These are phyloP conservation scores for Perkinsela sp. DNA, from an alignment of 208 protist genomes.

Conservation along the genomic window DNA sequence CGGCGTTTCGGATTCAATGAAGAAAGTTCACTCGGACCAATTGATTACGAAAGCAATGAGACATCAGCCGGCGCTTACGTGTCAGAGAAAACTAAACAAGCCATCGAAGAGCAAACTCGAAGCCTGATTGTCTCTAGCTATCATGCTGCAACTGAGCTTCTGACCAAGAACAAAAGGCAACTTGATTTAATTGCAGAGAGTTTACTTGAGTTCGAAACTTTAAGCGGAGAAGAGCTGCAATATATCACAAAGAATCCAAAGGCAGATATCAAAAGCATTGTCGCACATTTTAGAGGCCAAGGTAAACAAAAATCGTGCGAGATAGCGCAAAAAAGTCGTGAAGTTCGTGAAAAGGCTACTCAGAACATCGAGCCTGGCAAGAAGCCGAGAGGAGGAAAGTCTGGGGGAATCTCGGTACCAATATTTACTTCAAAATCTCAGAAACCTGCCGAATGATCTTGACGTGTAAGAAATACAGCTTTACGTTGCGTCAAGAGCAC, in stretches of 20 bases:
- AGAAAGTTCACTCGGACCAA: slow-evolving; percentile 20
- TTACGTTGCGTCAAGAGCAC: too few relatives aligned
- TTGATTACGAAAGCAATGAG: slow-evolving; percentile 42
- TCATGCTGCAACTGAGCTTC: slow-evolving; percentile 23
- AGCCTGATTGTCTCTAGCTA: slow-evolving; percentile 32
- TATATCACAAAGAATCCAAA: slow-evolving; percentile 15
- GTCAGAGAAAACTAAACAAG: slow-evolving; percentile 52
- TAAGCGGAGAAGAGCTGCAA: slow-evolving; percentile 35
- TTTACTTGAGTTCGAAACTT: slow-evolving; percentile 48
- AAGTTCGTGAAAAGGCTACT: background rate
- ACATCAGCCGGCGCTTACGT: slow-evolving; percentile 51
- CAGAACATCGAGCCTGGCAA: background rate
- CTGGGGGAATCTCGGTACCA: background rate
- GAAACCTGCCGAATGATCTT: background rate
- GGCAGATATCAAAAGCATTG: background rate
- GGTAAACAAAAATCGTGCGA: background rate
- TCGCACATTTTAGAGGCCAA: background rate
- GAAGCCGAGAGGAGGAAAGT: background rate
- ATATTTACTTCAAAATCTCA: slow-evolving; percentile 2
- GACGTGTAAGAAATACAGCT: slow-evolving; percentile 3
- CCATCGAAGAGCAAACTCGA: slow-evolving; percentile 45
- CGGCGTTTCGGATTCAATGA: slow-evolving; percentile 62
- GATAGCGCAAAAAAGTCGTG: background rate
- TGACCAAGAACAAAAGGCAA: slow-evolving; percentile 20
- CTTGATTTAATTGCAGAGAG: slow-evolving; percentile 39